phyloP scores from a whole-genome alignment of 73 alveolate species.

The Paramecium primaurelia region DNA sequence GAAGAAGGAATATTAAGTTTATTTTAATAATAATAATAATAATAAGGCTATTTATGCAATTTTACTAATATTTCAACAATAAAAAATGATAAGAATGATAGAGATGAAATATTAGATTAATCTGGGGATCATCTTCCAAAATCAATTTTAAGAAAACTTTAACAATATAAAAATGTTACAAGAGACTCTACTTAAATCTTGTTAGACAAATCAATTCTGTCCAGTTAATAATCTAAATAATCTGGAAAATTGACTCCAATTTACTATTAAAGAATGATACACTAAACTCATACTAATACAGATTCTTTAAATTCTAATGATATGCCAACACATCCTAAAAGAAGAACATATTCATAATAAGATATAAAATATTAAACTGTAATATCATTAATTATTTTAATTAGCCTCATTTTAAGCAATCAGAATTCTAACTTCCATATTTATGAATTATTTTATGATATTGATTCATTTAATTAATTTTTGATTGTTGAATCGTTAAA shows the following conservation, averaged over 20 bases:
- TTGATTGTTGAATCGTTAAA: not conserved
- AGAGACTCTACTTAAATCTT: not conserved
- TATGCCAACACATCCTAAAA: not conserved
- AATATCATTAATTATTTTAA: not conserved
- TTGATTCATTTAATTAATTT: not conserved
- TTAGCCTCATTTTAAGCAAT: slow-evolving; percentile 10
- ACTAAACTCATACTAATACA: not conserved
- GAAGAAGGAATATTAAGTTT: not conserved
- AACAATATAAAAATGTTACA: not conserved
- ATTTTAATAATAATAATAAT: not conserved
- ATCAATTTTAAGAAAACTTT: not conserved
- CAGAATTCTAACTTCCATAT: slow-evolving; percentile 1
- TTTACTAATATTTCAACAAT: not conserved
- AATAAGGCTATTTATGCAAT: not conserved
- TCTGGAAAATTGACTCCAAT: not conserved
- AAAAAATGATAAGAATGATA: not conserved
- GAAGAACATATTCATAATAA: not conserved
- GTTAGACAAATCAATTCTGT: not conserved
- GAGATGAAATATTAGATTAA: not conserved
- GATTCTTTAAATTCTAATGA: not conserved
- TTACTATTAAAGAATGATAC: not conserved
- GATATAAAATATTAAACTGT: slow-evolving; percentile 7
- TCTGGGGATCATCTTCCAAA: not conserved
- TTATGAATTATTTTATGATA: not conserved
- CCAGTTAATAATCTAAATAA: not conserved